Percentiles rank a stretch among this genome's conserved stretches.
Evolutionary conservation across 345 rosid genomes (phyloP).

Genomic region (Citrus australasica): DNA sequence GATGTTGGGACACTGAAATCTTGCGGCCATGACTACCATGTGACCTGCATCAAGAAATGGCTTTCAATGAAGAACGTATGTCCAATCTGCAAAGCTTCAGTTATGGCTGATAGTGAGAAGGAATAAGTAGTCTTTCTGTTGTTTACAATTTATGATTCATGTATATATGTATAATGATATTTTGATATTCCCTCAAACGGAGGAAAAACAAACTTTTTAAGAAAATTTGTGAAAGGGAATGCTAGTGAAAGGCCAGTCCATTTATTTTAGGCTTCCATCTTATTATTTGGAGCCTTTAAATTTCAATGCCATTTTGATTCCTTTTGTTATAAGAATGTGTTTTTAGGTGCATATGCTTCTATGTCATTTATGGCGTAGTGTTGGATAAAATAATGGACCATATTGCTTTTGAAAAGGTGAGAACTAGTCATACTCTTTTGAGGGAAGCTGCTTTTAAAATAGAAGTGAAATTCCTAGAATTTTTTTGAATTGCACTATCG

Average conservation of each 20-base stretch:
- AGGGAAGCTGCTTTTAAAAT: too few species aligned
- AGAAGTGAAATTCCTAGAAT: too few species aligned
- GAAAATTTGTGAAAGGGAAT: slow-evolving; percentile 27
- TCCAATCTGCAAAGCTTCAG: slow-evolving; percentile 83
- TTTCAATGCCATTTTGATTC: background rate
- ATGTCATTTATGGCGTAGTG: too few species aligned
- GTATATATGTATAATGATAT: slow-evolving; percentile 4
- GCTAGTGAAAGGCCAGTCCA: slow-evolving; percentile 10
- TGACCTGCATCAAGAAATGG: slow-evolving; percentile 77
- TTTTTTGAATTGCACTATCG: too few species aligned
- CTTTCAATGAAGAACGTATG: slow-evolving; percentile 77
- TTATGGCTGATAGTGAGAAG: slow-evolving; percentile 32
- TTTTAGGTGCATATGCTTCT: background rate
- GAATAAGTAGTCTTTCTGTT: background rate
- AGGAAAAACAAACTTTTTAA: slow-evolving; percentile 15
- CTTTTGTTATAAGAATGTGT: background rate
- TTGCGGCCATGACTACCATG: slow-evolving; percentile 81
- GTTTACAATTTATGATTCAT: slow-evolving; percentile 17
- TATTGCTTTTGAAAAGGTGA: too few species aligned
- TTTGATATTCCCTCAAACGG: background rate
- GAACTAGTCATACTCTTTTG: too few species aligned
- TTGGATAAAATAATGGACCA: too few species aligned
- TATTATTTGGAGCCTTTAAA: slow-evolving; percentile 15
- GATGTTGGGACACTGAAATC: slow-evolving; percentile 46
- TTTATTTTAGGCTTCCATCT: slow-evolving; percentile 31